Evolutionary conservation across 495 filamentous ascomycete species (phyloP), one percentile per base, ranked within the genome.

Genomic region (Talaromyces thailandensis): DNA sequence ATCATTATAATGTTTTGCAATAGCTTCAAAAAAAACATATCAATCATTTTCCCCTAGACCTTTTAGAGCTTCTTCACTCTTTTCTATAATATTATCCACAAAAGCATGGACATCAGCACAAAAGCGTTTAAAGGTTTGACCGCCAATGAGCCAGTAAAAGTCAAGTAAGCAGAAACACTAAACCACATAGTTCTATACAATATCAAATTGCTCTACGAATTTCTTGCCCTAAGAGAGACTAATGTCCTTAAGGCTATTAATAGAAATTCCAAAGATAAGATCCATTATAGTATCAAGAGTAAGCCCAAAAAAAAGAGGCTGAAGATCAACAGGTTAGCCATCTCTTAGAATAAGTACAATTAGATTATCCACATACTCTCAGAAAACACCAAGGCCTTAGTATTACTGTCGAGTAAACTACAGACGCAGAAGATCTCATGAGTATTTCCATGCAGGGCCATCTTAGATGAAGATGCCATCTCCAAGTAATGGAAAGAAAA

Each of bases 391-490:
- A 3, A 58, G 56, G 9, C 66, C 64, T 45, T 70, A 60, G 12
- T 68, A 57, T 31, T 70, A 63, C n/a, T 37, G 62, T 51, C 67
- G 67, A 3, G 67, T 63, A 57, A 84, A 82, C 60, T 77, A 74
- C 2, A 66, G 75, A 1, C 75, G 72, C 11, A 85, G 70, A 9
- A 84, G 66, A 16, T 79, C 75, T 35, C 82, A 71, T 1, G 79
- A 83, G 26, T 75, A 77, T 61, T 75, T 75, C 83, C 83, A 86
- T 12, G 70, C 61, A 37, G 55, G 25, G 1, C 83, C 82, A 31
- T 85, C 80, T 61, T 82, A 76, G 0, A 76, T 76, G 65, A 86
- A 85, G 59, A 86, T 83, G 6, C 82, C 82, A n/a, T 79, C 69
- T 8, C 82, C 80, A 25, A 84, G 65, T 12, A 81, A 58, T n/a